Evolutionary conservation across 2,329 filamentous ascomycete genomes (phyloP).

Genomic region (Biscogniauxia sp.): DNA sequence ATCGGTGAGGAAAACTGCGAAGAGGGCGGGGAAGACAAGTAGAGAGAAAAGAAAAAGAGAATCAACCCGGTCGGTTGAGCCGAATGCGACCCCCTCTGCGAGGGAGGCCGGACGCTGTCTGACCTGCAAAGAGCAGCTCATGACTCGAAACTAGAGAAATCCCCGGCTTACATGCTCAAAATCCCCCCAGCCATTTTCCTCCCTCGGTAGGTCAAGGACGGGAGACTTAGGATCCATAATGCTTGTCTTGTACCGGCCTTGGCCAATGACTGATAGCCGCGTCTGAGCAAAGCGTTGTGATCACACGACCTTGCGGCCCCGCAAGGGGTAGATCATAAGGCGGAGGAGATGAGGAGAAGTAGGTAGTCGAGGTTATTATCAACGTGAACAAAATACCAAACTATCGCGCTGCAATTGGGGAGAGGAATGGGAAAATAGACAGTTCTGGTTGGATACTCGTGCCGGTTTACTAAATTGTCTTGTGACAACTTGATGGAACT

Average conservation of each 20-base stretch:
- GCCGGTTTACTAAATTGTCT: not conserved
- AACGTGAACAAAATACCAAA: slow-evolving; percentile 13
- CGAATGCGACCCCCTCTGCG: slow-evolving; percentile 20
- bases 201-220: slow-evolving; percentile 14
- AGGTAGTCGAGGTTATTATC: slow-evolving; percentile 8
- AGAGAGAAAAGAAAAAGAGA: slow-evolving; percentile 3
- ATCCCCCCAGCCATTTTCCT: slow-evolving; percentile 9
- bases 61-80: slow-evolving; percentile 13
- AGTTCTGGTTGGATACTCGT: not conserved
- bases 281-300: slow-evolving; percentile 17
- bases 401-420: slow-evolving; percentile 14
- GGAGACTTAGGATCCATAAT: slow-evolving; percentile 14
- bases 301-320: slow-evolving; percentile 29
- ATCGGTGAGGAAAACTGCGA: slow-evolving; percentile 13
- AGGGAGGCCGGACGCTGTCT: slow-evolving; percentile 15
- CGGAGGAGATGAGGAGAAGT: slow-evolving; percentile 19
- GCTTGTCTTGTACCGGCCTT: slow-evolving; percentile 14
- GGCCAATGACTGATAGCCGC: slow-evolving; percentile 20
- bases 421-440: not conserved
- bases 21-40: slow-evolving; percentile 14
- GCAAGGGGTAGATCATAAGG: slow-evolving; percentile 24
- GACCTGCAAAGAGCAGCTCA: slow-evolving; percentile 9
- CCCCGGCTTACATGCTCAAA: not conserved
- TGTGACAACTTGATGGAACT: not conserved
- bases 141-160: slow-evolving; percentile 12